Conservation (phyloP, 2,329 filamentous ascomycete species). For the Exophiala spinifera region DNA sequence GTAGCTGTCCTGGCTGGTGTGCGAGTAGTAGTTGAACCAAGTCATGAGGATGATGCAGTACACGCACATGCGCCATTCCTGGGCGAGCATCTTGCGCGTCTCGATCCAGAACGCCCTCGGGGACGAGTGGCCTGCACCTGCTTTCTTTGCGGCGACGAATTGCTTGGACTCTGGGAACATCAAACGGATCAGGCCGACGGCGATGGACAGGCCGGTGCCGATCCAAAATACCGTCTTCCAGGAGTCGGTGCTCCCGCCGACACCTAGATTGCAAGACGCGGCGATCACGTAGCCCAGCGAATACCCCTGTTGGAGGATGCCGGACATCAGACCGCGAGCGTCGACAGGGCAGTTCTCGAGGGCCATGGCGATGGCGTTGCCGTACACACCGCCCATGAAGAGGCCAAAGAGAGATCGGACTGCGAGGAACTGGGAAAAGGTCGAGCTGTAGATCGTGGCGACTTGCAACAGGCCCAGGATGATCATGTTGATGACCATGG, state of each 20-base stretch:
- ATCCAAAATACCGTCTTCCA: slow-evolving; percentile 79
- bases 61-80: slow-evolving; percentile 73
- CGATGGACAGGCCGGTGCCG: slow-evolving; percentile 47
- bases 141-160: slow-evolving; percentile 65
- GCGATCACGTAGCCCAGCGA: slow-evolving; percentile 77
- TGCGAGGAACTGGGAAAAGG: slow-evolving; percentile 71
- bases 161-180: slow-evolving; percentile 72
- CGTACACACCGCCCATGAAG: slow-evolving; percentile 79
- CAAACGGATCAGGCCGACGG: slow-evolving; percentile 64
- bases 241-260: slow-evolving; percentile 52
- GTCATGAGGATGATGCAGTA: slow-evolving; percentile 79
- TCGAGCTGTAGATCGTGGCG: slow-evolving; percentile 71
- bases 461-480: slow-evolving; percentile 68
- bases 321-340: slow-evolving; percentile 75
- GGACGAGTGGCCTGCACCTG: slow-evolving; percentile 40
- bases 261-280: slow-evolving; percentile 70
- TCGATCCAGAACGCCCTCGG: slow-evolving; percentile 63
- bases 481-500: slow-evolving; percentile 78
- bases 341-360: slow-evolving; percentile 69
- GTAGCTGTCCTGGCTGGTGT: slow-evolving; percentile 77
- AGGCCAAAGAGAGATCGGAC: slow-evolving; percentile 71
- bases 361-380: slow-evolving; percentile 74
- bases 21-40: slow-evolving; percentile 71
- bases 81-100: slow-evolving; percentile 62
- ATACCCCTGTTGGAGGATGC: slow-evolving; percentile 79